A percentile compares a stretch with the other conserved stretches of the same genome.
Conservation (phyloP, 176 grass and related monocot genomes). For the Calamus simplicifolius region DNA sequence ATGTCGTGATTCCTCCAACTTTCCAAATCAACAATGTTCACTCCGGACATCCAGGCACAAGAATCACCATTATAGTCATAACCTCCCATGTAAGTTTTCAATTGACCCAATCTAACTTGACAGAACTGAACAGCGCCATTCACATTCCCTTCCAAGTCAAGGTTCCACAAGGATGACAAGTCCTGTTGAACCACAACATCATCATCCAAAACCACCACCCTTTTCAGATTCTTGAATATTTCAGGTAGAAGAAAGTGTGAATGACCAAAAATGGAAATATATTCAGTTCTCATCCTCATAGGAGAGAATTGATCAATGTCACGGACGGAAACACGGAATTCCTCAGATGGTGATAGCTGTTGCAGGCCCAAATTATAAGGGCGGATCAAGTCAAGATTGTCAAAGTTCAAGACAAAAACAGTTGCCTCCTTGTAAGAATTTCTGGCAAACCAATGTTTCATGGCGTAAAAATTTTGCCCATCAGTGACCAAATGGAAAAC, state of each 20-base stretch:
- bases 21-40: slow-evolving; percentile 59
- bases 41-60: slow-evolving; percentile 68
- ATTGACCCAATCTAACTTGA: slow-evolving; percentile 46
- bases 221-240: slow-evolving; percentile 68
- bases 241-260: slow-evolving; percentile 77
- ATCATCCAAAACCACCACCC: slow-evolving; percentile 71
- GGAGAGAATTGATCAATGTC: slow-evolving; percentile 10
- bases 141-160: slow-evolving; percentile 60
- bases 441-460: slow-evolving; percentile 70
- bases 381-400: slow-evolving; percentile 27
- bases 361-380: slow-evolving; percentile 16
- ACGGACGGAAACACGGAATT: slow-evolving; percentile 52
- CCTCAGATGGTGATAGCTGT: slow-evolving; percentile 55
- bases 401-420: slow-evolving; percentile 44
- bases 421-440: slow-evolving; percentile 53
- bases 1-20: slow-evolving; percentile 59
- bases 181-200: slow-evolving; percentile 69
- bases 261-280: slow-evolving; percentile 72
- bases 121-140: slow-evolving; percentile 55
- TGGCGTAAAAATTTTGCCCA: slow-evolving; percentile 60
- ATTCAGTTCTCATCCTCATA: slow-evolving; percentile 49
- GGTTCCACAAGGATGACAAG: slow-evolving; percentile 58
- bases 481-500: slow-evolving; percentile 78
- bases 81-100: slow-evolving; percentile 36
- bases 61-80: slow-evolving; percentile 39